These are phyloP conservation scores for Otatea glauca DNA, from an alignment of 176 grass and related monocot genomes.

Conservation along the genomic window DNA sequence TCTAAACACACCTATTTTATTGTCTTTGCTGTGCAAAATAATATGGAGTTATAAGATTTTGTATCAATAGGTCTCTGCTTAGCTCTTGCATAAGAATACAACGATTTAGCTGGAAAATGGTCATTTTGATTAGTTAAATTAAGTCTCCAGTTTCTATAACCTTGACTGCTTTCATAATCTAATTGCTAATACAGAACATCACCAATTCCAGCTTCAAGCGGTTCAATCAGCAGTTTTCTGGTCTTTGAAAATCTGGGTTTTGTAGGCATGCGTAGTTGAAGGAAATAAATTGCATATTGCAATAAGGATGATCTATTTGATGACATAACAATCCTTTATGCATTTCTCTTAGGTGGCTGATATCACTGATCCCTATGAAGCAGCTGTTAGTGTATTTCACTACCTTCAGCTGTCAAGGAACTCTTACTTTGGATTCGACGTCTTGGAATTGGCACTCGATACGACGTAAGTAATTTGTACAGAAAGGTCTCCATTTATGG, in stretches of 20 bases:
- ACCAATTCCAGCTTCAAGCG: neutral
- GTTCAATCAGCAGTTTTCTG: constrained; percentile 21
- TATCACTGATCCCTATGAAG: constrained; percentile 67
- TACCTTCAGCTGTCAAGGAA: constrained; percentile 72
- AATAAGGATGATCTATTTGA: constrained; percentile 1
- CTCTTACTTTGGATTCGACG: constrained; percentile 65
- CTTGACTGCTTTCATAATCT: neutral
- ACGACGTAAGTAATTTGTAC: constrained; percentile 61
- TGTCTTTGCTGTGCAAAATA: neutral
- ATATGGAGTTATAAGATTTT: constrained; percentile 5
- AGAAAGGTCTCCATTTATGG: no score
- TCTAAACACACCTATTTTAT: constrained; percentile 5
- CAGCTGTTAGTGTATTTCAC: constrained; percentile 67
- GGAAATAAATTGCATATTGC: constrained; percentile 36
- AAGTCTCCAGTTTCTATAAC: neutral
- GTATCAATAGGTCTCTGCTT: constrained; percentile 15
- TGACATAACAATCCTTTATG: constrained; percentile 29
- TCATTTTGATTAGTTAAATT: neutral
- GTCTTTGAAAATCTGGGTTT: constrained; percentile 2
- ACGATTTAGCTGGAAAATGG: neutral
- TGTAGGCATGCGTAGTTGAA: neutral
- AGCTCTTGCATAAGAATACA: constrained; percentile 10
- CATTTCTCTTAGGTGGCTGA: constrained; percentile 47
- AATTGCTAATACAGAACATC: neutral
- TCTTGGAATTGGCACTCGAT: constrained; percentile 72